phyloP scores from a whole-genome alignment of 345 rosid species.

The Populus pruinosa region DNA sequence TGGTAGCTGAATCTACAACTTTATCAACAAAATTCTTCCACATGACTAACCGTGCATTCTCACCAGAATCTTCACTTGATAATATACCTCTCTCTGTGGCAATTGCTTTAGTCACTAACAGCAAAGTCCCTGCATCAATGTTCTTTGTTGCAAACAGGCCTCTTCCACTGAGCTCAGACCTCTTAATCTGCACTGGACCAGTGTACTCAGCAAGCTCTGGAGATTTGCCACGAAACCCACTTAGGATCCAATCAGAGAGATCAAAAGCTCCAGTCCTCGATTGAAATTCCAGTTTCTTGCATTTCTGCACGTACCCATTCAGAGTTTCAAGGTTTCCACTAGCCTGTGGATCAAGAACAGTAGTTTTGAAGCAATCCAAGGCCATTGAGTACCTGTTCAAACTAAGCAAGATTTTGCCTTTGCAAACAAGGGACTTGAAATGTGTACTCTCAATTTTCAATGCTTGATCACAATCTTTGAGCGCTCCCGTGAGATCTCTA shows the following conservation, averaged over 20 bases:
- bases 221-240: conserved; percentile 51
- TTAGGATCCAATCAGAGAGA: conserved; percentile 74
- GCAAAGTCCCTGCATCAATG: conserved; percentile 51
- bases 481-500: conserved; percentile 46
- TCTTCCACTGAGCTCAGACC: conserved; percentile 71
- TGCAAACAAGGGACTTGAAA: conserved; percentile 78
- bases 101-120: conserved; percentile 67
- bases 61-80: conserved; percentile 44
- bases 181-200: conserved; percentile 51
- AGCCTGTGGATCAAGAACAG: conserved; percentile 51
- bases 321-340: conserved; percentile 51
- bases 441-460: conserved; percentile 56
- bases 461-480: conserved; percentile 61
- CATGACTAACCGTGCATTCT: conserved; percentile 68
- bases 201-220: conserved; percentile 78
- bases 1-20: conserved; percentile 43
- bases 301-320: conserved; percentile 56
- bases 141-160: conserved; percentile 74
- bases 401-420: conserved; percentile 68
- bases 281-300: conserved; percentile 67
- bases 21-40: conserved; percentile 72
- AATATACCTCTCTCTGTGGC: conserved; percentile 77
- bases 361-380: conserved; percentile 62
- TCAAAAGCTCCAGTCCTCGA: conserved; percentile 76
- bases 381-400: conserved; percentile 61